Evolutionary conservation across 202 grass and related monocot genomes (phyloP), one percentile per base, ranked within the genome.

Genomic region (Zizania palustris): DNA sequence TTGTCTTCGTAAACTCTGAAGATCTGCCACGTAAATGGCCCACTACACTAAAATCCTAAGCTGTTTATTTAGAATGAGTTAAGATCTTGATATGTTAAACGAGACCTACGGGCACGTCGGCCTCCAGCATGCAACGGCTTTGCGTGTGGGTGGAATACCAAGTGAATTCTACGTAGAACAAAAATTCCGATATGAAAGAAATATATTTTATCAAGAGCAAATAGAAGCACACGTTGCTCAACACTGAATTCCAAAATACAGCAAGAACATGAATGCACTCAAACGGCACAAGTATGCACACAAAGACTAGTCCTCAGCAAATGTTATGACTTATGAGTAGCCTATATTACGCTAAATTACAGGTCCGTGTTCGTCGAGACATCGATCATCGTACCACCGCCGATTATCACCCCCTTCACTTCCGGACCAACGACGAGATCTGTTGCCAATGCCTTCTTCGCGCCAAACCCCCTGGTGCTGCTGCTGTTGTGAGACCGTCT

Each of bases 391-490:
- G 11, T 60, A 60, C 77, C 14, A 0, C 69, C 70, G 76, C 64
- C 72, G 51, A 88, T 61, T 53, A 84, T 54, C 80, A 72, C 70
- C 65, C 81, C 86, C 63, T 85, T 88, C 33, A 67, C 37, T 54
- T 99, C 89, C 11, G 58, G 28, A 65, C 77, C 44, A 51, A 79
- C 67, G 80, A 79, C 67, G 80, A 82, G 83, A 62, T 92, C 92
- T 3, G 78, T 79, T 2, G 85, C 76, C 74, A 93, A 71, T 3
- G 87, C 78, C 57, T 87, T 95, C 73, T 89, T 97, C 33, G 93
- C 69, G 1, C 83, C 89, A 53, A 84, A 66, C 7, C 78, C 75
- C 10, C 78, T 83, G 38, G n/a, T n/a, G n/a, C 6, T 88, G 60
- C 53, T 82, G 28, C 6, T 88, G 60, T 53, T 82, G 34, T 65